phyloP scores from a whole-genome alignment of 306 rosid genomes.

The Elaeagnus macrophylla region DNA sequence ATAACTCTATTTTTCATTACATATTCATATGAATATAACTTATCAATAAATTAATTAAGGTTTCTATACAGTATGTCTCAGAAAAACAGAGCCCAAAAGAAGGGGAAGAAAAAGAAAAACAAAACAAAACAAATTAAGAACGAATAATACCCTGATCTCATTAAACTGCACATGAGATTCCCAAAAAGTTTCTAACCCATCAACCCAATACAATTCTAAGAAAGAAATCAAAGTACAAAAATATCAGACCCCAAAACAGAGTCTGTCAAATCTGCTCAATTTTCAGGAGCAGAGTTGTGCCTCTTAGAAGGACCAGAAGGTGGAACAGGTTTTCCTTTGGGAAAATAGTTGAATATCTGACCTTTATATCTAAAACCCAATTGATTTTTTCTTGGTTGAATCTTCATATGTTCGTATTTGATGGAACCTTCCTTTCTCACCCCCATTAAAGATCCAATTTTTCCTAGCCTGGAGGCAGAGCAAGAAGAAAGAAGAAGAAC shows the following conservation, averaged over 20 bases:
- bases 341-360: conserved; percentile 57
- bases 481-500: conserved; percentile 39
- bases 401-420: conserved; percentile 12
- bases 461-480: conserved; percentile 52
- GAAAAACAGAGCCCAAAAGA: conserved; percentile 1
- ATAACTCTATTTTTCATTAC: neutral
- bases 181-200: conserved; percentile 15
- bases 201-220: conserved; percentile 16
- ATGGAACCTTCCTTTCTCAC: neutral
- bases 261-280: conserved; percentile 20
- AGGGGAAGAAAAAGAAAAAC: neutral
- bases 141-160: conserved; percentile 16
- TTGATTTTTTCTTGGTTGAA: conserved; percentile 12
- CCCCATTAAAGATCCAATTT: conserved; percentile 18
- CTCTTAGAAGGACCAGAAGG: conserved; percentile 92
- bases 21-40: conserved; percentile 15
- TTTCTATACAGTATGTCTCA: conserved; percentile 18
- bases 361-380: conserved; percentile 23
- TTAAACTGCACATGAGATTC: conserved; percentile 26
- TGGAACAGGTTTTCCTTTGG: conserved; percentile 55
- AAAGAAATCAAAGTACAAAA: neutral
- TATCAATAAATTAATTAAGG: neutral
- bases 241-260: neutral
- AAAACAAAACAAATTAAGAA: neutral
- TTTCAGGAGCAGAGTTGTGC: conserved; percentile 57